Base-by-base conservation (phyloP, 768 basidiomycete genomes). In the Leccinellum rugosiceps region DNA sequence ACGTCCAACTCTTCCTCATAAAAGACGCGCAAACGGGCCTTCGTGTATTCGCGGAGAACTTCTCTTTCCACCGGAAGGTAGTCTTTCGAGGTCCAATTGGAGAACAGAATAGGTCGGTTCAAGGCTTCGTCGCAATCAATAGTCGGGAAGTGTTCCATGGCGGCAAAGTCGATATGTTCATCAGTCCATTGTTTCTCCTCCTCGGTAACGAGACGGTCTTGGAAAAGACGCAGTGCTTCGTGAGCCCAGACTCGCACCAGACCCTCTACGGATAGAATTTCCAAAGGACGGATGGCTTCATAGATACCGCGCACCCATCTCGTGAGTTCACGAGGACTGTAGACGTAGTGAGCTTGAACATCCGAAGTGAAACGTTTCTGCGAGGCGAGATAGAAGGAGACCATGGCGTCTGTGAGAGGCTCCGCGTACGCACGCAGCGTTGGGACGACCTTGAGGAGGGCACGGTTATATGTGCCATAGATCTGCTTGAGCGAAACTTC, bases 1-100 rank as follows among this genome's bases (percentile, higher is more conserved):
- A 98, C 97, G 60, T 99, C 97, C 52, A 99, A 76, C 74, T 99
- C 97, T 76, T 98, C 97, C 71, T 99, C 97, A 65, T 98, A 97
- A 76, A 98, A 99, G n/a, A 98, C 92, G 11, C 92, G 87, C 19
- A 99, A 80, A 44, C 97, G 88, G 19, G 96, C 95, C 74, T 98
- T 98, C 21, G 93, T 95, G 71, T 95, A 98, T 65, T 98, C 97
- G 47, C 97, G 86, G 11, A 99, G 84, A 32, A 83, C 80, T 65
- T 97, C 96, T 50, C 97, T 85, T 60, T 97, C 92, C 46, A 99
- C 96, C 3, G 97, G 88, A 47, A 98, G 85, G 72, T 98, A 98
- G 68, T 98, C 77, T 75, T 95, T 94, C 10, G 96, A 95, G 1
- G 96, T 98, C 97, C 97, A 99, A 72, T 98, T 98, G 21, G 97